Conservation (phyloP, 495 filamentous ascomycete species). For the Cairneyella variabilis region DNA sequence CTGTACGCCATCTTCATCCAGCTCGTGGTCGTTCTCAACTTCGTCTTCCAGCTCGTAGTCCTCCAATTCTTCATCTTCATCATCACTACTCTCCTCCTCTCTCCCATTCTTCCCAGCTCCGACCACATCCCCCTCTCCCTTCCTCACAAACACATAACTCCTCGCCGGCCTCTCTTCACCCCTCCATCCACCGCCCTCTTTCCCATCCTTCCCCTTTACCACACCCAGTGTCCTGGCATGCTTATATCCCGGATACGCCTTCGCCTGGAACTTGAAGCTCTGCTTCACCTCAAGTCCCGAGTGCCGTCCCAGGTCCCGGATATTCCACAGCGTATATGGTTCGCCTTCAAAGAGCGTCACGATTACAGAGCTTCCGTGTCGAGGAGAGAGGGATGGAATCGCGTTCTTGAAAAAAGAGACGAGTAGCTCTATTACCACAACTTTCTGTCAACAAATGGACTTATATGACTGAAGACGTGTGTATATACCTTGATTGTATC, state of each 20-base stretch:
- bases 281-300: constrained; percentile 67
- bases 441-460: not conserved
- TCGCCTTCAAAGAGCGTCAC: constrained; percentile 89
- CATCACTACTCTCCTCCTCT: constrained; percentile 40
- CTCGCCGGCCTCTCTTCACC: constrained; percentile 72
- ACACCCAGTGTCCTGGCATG: constrained; percentile 86
- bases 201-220: constrained; percentile 55
- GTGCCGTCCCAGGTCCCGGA: constrained; percentile 79
- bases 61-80: constrained; percentile 10
- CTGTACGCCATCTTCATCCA: not conserved
- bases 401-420: constrained; percentile 74
- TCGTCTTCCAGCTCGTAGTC: constrained; percentile 5
- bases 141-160: constrained; percentile 75
- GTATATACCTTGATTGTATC: constrained; percentile 68
- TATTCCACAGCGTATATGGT: constrained; percentile 94
- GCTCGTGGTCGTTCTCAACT: not conserved
- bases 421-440: constrained; percentile 55
- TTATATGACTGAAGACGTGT: no score
- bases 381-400: constrained; percentile 34
- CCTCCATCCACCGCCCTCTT: constrained; percentile 56
- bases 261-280: constrained; percentile 74
- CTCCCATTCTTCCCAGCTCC: constrained; percentile 35
- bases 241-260: constrained; percentile 76
- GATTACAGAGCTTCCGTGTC: constrained; percentile 58
- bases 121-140: constrained; percentile 37